phyloP scores from a whole-genome alignment of 345 rosid genomes.

The Acer yangbiense region DNA sequence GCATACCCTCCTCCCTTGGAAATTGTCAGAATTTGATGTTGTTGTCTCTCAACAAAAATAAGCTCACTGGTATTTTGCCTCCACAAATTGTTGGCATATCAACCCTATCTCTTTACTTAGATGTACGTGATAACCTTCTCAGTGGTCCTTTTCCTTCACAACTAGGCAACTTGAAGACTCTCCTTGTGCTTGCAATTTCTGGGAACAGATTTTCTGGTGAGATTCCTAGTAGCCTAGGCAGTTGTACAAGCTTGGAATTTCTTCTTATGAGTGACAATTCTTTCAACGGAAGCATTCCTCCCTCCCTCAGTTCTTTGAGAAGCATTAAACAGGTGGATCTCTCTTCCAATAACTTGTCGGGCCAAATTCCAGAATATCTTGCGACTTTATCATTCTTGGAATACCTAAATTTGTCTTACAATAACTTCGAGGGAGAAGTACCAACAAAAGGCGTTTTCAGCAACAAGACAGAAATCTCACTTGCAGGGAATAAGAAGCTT shows the following conservation, averaged over 20 bases:
- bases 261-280: neutral
- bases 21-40: neutral
- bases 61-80: slow-evolving; percentile 21
- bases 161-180: slow-evolving; percentile 2
- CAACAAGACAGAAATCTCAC: neutral
- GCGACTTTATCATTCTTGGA: neutral
- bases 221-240: neutral
- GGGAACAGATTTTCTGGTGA: neutral
- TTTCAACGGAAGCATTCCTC: neutral
- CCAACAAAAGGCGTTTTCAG: neutral
- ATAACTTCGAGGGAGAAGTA: neutral
- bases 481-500: neutral
- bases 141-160: slow-evolving; percentile 14
- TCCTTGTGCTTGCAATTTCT: no score
- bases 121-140: neutral
- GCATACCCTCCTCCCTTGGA: slow-evolving; percentile 14
- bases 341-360: neutral
- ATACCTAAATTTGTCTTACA: neutral
- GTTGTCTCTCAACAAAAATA: neutral
- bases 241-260: neutral
- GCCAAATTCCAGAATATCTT: no score
- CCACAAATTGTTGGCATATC: neutral
- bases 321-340: neutral
- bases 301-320: neutral
- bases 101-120: neutral